Conservation (phyloP, 2,329 filamentous ascomycete species). For the Basipetospora chlamydospora region DNA sequence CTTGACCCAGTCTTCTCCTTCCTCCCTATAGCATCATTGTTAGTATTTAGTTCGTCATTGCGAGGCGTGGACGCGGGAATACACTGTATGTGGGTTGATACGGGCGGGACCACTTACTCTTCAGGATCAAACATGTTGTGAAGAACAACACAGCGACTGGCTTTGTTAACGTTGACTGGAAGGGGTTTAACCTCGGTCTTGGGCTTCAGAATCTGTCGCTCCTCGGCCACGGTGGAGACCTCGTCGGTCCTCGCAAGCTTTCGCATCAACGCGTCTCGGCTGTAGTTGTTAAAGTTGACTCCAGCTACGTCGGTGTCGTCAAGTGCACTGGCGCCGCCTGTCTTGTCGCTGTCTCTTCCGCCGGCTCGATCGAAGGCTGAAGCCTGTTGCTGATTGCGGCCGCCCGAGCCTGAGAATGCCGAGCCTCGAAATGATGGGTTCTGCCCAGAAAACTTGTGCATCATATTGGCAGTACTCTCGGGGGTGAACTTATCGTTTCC, state of each 20-base stretch:
- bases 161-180: slow-evolving; percentile 78
- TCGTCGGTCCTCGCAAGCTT: slow-evolving; percentile 96
- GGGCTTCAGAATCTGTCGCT: slow-evolving; percentile 60
- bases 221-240: slow-evolving; percentile 38
- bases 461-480: slow-evolving; percentile 82
- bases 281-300: slow-evolving; percentile 99
- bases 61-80: not conserved
- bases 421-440: slow-evolving; percentile 74
- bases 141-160: slow-evolving; percentile 83
- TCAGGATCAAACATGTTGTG: slow-evolving; percentile 90
- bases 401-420: slow-evolving; percentile 78
- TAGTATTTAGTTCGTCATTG: slow-evolving; percentile 13
- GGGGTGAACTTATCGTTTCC: slow-evolving; percentile 99
- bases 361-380: slow-evolving; percentile 85
- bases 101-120: too few relatives aligned
- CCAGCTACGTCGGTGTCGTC: slow-evolving; percentile 96
- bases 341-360: slow-evolving; percentile 78
- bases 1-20: slow-evolving; percentile 78
- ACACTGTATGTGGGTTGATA: not conserved
- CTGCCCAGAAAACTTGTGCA: slow-evolving; percentile 82
- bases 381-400: slow-evolving; percentile 69
- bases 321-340: slow-evolving; percentile 80
- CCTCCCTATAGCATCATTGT: slow-evolving; percentile 48
- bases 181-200: slow-evolving; percentile 67
- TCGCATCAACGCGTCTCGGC: slow-evolving; percentile 94